Conservation (phyloP, 2,329 filamentous ascomycete genomes). For the Didymella arachidicola region DNA sequence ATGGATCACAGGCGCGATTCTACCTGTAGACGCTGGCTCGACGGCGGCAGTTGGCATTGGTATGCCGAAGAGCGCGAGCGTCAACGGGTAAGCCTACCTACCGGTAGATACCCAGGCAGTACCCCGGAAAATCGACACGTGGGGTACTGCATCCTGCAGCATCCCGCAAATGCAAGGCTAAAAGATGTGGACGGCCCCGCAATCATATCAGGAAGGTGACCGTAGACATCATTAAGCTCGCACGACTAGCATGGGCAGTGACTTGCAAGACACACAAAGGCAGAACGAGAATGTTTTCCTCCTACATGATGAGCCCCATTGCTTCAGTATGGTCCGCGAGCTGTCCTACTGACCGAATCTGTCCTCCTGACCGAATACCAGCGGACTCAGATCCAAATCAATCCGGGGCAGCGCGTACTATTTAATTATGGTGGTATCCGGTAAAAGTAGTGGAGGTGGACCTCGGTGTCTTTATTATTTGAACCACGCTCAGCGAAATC, state of each 20-base stretch:
- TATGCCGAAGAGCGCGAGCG: slow-evolving; percentile 29
- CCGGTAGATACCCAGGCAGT: too few species aligned
- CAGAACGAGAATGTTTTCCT: neutral
- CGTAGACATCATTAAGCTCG: too few species aligned
- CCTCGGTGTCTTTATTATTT: too few species aligned
- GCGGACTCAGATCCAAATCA: neutral
- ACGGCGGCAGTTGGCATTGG: slow-evolving; percentile 42
- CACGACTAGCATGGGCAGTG: neutral
- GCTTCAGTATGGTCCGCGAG: too few species aligned
- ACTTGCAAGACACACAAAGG: neutral
- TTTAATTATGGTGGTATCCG: too few species aligned
- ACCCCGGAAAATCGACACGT: neutral
- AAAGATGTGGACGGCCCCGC: neutral
- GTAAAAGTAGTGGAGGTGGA: too few species aligned
- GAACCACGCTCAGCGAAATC: too few species aligned
- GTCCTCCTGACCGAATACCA: neutral
- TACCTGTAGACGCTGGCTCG: slow-evolving; percentile 43
- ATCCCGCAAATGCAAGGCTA: neutral
- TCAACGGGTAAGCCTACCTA: slow-evolving; percentile 30
- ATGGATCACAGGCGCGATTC: slow-evolving; percentile 57
- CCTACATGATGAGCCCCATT: neutral
- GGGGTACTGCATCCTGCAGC: neutral
- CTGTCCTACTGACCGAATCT: neutral
- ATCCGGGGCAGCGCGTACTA: slow-evolving; percentile 1
- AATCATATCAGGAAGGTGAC: neutral